Evolutionary conservation across 352 stramenopile genomes (phyloP), one percentile per base, ranked within the genome.

Genomic region (Aphanomyces stellatus): DNA sequence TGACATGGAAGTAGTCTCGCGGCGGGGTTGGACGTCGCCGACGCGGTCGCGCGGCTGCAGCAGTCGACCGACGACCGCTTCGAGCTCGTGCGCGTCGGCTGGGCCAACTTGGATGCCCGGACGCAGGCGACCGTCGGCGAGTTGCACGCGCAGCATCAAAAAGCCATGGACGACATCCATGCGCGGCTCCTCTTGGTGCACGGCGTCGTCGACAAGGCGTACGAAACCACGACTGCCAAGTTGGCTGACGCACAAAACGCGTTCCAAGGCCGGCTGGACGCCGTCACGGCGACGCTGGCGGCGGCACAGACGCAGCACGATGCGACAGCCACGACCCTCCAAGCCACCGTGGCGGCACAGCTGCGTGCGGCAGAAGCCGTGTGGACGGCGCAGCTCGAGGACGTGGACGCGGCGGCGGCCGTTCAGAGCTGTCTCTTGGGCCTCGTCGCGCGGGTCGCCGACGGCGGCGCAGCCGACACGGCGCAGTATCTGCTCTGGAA

Each of bases 31-130:
- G 57, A 65, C 40, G 57, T 65, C 11, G 35, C 41, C 11, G 30
- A 65, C 4, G 53, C 34, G 3, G 57, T 65, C 34, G 22, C 51
- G 35, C 31, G 6, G 19, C 35, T 65, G 57, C 57, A 55, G n/a
- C n/a, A 30, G 5, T 30, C 34, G 4, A 65, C 35, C 6, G 57
- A 65, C 57, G 57, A 65, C 4, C 57, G 57, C 25, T 46, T 65
- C 4, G 57, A 65, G 27, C 13, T 30, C 8, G 17, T 65, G 33
- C 40, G 43, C 27, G 15, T 30, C 30, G 30, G 41, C 8, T 53
- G 37, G 37, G 30, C 57, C 11, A 33, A 19, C 17, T 19, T 65
- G 11, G 57, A 65, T 11, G 27, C 19, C 10, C 51, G 17, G 11
- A 65, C 57, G 4, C 17, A 27, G 3, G 33, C 33, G 1, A 19